phyloP scores from a whole-genome alignment of 148 eudicot genomes.

The Pouteria glomerata region DNA sequence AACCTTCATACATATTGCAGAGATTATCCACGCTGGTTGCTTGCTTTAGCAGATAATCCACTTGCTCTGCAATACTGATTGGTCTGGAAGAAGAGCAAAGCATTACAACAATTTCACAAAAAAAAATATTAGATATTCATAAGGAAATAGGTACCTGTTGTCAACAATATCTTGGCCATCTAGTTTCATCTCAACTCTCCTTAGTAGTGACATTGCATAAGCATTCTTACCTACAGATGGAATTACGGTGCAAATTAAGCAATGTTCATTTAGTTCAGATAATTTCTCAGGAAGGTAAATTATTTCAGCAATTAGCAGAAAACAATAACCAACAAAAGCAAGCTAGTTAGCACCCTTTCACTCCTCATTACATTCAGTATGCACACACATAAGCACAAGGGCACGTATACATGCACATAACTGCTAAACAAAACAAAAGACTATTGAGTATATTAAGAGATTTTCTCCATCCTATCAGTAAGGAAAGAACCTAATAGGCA shows the following conservation, averaged over 20 bases:
- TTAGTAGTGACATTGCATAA: slow-evolving; percentile 80
- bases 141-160: slow-evolving; percentile 54
- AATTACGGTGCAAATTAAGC: background rate
- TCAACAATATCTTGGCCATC: slow-evolving; percentile 85
- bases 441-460: background rate
- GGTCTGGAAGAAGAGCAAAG: slow-evolving; percentile 39
- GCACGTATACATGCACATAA: background rate
- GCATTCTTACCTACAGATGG: slow-evolving; percentile 77
- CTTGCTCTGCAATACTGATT: slow-evolving; percentile 76
- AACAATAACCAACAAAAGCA: background rate
- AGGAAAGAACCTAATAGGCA: background rate
- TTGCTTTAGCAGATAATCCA: slow-evolving; percentile 88
- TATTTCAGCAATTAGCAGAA: slow-evolving; percentile 6
- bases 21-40: slow-evolving; percentile 92
- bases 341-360: background rate
- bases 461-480: background rate
- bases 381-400: background rate
- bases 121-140: slow-evolving; percentile 14
- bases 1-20: slow-evolving; percentile 99
- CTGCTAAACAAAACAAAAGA: background rate
- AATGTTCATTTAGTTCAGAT: background rate
- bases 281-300: background rate
- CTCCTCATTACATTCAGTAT: too few relatives aligned
- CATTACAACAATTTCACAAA: background rate
- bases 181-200: slow-evolving; percentile 83